Evolutionary conservation across 495 filamentous ascomycete species (phyloP).

Genomic region (Xylaria scruposa): DNA sequence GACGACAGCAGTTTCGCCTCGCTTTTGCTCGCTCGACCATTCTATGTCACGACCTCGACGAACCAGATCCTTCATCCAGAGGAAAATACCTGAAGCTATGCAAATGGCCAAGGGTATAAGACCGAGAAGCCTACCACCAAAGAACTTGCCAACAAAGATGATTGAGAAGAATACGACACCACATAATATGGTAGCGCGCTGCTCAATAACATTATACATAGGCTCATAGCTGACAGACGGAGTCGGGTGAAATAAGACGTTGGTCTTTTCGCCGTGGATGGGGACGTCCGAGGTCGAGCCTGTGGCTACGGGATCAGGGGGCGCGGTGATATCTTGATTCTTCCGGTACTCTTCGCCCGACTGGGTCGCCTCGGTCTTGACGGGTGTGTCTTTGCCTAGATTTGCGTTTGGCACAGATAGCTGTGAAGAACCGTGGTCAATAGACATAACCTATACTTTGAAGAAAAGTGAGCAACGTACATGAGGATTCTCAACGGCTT

Average conservation of each 20-base stretch:
- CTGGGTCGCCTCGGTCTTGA: conserved; percentile 64
- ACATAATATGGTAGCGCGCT: conserved; percentile 69
- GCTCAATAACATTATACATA: conserved; percentile 79
- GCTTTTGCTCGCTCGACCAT: conserved; percentile 84
- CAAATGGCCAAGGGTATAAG: conserved; percentile 73
- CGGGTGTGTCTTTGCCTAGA: conserved; percentile 70
- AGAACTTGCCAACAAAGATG: conserved; percentile 76
- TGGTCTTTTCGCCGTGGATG: conserved; percentile 94
- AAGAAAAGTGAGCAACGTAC: conserved; percentile 47
- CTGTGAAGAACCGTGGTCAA: conserved; percentile 44
- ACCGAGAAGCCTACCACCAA: conserved; percentile 77
- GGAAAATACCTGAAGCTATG: conserved; percentile 74
- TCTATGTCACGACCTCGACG: conserved; percentile 81
- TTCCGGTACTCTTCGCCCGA: conserved; percentile 76
- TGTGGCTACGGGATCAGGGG: conserved; percentile 81
- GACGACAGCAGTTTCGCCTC: conserved; percentile 79
- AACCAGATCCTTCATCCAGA: conserved; percentile 89
- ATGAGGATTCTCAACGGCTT: conserved; percentile 70
- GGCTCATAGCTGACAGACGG: conserved; percentile 85
- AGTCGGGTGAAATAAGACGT: conserved; percentile 94
- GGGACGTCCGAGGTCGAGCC: conserved; percentile 90
- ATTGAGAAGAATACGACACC: conserved; percentile 72
- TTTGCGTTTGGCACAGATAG: conserved; percentile 92
- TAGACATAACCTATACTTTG: conserved; percentile 5
- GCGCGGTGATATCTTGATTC: conserved; percentile 88